Conservation (phyloP, 1,284 basidiomycete genomes). For the Leccinum subrobustum region DNA sequence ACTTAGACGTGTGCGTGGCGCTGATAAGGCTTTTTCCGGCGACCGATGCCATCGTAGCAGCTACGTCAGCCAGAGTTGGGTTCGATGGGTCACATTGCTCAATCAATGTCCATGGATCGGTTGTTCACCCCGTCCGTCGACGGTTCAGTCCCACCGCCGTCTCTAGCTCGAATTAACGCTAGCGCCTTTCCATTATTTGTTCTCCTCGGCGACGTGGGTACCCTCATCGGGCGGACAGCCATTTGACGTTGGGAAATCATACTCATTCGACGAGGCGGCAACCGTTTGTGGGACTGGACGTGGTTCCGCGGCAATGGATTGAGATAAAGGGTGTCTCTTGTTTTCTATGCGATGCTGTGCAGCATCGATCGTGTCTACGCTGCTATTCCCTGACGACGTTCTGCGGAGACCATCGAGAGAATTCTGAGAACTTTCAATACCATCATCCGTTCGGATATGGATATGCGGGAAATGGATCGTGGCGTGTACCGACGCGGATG, state of each 20-base stretch:
- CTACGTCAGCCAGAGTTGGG: background rate
- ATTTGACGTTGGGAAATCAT: background rate
- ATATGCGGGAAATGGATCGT: background rate
- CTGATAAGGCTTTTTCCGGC: background rate
- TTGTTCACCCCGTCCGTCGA: background rate
- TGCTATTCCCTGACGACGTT: background rate
- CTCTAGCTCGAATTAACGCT: background rate
- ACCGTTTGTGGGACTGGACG: background rate
- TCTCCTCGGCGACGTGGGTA: background rate
- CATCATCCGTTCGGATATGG: background rate
- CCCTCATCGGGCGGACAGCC: background rate
- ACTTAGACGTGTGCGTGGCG: slow-evolving; percentile 3
- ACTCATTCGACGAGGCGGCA: too few species aligned
- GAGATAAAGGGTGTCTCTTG: background rate
- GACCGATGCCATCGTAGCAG: background rate
- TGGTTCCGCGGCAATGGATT: slow-evolving; percentile 1
- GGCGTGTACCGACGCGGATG: background rate
- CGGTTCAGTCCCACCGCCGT: background rate
- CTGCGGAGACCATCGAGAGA: background rate
- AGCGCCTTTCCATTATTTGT: background rate
- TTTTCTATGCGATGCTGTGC: background rate
- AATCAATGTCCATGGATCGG: slow-evolving; percentile 5
- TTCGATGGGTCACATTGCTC: background rate
- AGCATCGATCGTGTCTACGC: background rate
- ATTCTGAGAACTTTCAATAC: background rate